These are phyloP conservation scores for Penicillium sp. DNA, from an alignment of 2,329 filamentous ascomycete species.

Conservation along the genomic window DNA sequence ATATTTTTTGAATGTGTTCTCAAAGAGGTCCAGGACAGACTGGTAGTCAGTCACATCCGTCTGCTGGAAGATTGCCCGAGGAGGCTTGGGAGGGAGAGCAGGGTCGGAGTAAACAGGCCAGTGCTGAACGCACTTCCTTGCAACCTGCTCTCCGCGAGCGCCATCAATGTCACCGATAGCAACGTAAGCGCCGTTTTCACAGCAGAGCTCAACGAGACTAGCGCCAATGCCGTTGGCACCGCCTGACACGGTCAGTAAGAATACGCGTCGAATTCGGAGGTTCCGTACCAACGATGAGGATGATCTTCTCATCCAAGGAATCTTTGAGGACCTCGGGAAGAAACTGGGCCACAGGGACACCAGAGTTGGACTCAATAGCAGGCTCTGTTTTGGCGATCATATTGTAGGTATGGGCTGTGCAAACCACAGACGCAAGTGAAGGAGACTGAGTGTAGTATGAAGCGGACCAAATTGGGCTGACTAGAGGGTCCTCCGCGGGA, in stretches of 20 bases:
- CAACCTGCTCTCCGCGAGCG: constrained; percentile 37
- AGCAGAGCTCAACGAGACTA: constrained; percentile 45
- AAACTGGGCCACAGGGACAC: constrained; percentile 21
- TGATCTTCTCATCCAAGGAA: constrained; percentile 25
- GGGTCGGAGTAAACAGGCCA: constrained; percentile 24
- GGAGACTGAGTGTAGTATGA: not conserved
- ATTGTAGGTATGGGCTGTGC: not conserved
- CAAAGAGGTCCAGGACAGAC: constrained; percentile 54
- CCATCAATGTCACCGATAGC: constrained; percentile 52
- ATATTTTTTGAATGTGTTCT: constrained; percentile 50
- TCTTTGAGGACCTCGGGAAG: constrained; percentile 20
- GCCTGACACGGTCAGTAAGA: constrained; percentile 30
- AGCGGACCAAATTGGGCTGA: not conserved
- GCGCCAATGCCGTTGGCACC: constrained; percentile 54
- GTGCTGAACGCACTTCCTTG: constrained; percentile 22
- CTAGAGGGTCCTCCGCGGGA: not conserved
- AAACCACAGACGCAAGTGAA: not conserved
- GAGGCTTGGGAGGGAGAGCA: constrained; percentile 25
- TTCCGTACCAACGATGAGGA: constrained; percentile 26
- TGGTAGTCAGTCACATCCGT: constrained; percentile 54
- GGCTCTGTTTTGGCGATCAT: constrained; percentile 28
- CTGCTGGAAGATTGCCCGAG: constrained; percentile 43
- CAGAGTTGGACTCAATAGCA: constrained; percentile 18
- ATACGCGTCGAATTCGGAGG: not conserved
- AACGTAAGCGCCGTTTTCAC: constrained; percentile 46